These are phyloP conservation scores for Agrocybe praecox DNA, from an alignment of 768 basidiomycete genomes.

Conservation along the genomic window DNA sequence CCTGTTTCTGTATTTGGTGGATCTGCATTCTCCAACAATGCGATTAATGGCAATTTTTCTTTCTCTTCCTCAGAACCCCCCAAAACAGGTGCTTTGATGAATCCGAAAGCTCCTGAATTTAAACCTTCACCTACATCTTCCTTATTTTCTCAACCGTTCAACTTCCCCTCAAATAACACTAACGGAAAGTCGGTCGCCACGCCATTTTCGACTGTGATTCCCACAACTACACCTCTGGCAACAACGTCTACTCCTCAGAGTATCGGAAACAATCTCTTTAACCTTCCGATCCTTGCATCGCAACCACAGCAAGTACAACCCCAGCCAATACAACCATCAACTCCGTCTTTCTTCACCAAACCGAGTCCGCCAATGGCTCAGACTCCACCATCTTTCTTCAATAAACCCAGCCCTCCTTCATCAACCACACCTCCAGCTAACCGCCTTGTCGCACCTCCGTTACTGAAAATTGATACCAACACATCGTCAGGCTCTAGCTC, in stretches of 20 bases:
- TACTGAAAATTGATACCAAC: conserved; percentile 38
- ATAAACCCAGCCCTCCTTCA: conserved; percentile 15
- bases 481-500: conserved; percentile 17
- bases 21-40: neutral
- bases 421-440: conserved; percentile 17
- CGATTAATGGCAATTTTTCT: neutral
- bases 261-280: too few relatives aligned
- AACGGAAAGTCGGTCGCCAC: neutral
- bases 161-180: conserved; percentile 5
- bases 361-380: conserved; percentile 7
- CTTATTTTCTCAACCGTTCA: neutral
- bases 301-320: too few relatives aligned
- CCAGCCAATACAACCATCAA: conserved; percentile 1
- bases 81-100: conserved; percentile 14
- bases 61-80: conserved; percentile 8
- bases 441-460: conserved; percentile 26
- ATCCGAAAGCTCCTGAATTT: conserved; percentile 26
- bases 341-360: conserved; percentile 16
- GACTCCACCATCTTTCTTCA: conserved; percentile 10
- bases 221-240: too few relatives aligned
- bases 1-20: conserved; percentile 12
- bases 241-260: too few relatives aligned
- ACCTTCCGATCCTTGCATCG: too few relatives aligned
- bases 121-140: conserved; percentile 14
- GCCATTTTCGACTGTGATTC: conserved; percentile 4